phyloP scores from a whole-genome alignment of 805 yeast genomes.

The Saccharomycopsis fibuligera region DNA sequence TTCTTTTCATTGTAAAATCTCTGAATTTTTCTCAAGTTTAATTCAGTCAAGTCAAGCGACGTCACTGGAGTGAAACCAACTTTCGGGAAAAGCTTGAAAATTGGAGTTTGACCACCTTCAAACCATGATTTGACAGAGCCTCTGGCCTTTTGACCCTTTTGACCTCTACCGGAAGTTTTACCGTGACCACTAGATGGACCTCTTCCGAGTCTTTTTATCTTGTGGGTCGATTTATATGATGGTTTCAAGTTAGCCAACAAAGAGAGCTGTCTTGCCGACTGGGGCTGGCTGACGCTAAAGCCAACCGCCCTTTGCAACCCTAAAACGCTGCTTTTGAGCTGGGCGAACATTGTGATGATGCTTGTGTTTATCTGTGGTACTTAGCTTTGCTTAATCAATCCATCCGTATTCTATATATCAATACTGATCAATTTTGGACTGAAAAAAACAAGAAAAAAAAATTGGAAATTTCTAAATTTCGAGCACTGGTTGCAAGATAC shows the following conservation, averaged over 20 bases:
- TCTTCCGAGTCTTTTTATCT: constrained; percentile 79
- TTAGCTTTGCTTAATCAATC: too few relatives aligned
- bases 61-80: constrained; percentile 74
- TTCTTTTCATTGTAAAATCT: constrained; percentile 65
- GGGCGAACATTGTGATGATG: too few relatives aligned
- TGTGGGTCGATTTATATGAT: constrained; percentile 51
- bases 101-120: constrained; percentile 99
- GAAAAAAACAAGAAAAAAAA: too few relatives aligned
- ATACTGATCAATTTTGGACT: too few relatives aligned
- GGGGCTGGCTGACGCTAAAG: background rate
- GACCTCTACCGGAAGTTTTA: constrained; percentile 95
- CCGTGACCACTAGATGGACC: constrained; percentile 93
- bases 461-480: too few relatives aligned
- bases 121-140: constrained; percentile 87
- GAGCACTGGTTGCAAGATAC: too few relatives aligned
- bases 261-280: constrained; percentile 28
- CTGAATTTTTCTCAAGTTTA: constrained; percentile 67
- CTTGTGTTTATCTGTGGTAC: too few relatives aligned
- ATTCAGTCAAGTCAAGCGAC: constrained; percentile 43
- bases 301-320: too few relatives aligned
- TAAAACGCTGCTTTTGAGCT: too few relatives aligned
- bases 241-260: constrained; percentile 52
- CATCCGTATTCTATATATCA: too few relatives aligned
- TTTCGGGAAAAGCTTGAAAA: constrained; percentile 77
- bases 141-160: constrained; percentile 97